Evolutionary conservation across 2,329 filamentous ascomycete species (phyloP).

Genomic region (Apiospora rasikravindrae): DNA sequence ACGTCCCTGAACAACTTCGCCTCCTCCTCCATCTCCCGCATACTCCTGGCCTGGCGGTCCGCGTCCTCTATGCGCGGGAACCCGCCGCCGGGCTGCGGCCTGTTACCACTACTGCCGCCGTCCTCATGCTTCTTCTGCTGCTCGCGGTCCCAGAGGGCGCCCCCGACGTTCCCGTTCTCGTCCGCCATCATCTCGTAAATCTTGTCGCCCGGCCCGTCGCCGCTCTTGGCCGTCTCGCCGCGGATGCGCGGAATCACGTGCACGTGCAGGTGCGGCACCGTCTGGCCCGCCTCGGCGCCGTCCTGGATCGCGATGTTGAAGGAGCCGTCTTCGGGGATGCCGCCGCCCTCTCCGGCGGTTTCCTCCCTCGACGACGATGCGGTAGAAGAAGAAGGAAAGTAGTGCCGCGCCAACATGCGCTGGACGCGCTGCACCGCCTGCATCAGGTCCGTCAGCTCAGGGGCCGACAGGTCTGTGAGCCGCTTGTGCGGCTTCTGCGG

Average conservation of each 20-base stretch:
- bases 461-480: constrained; percentile 72
- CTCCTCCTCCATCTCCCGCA: constrained; percentile 81
- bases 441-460: constrained; percentile 84
- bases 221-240: constrained; percentile 36
- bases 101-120: constrained; percentile 31
- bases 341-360: neutral
- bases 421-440: constrained; percentile 83
- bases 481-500: constrained; percentile 72
- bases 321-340: constrained; percentile 62
- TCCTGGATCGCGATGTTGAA: constrained; percentile 98
- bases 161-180: constrained; percentile 83
- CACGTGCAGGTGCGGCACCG: constrained; percentile 89
- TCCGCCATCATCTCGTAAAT: constrained; percentile 85
- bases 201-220: constrained; percentile 33
- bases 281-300: constrained; percentile 87
- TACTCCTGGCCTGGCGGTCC: constrained; percentile 67
- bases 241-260: constrained; percentile 56
- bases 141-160: constrained; percentile 64
- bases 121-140: constrained; percentile 29
- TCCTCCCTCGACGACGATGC: constrained; percentile 16
- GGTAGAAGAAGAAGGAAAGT: constrained; percentile 47
- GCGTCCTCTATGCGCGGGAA: constrained; percentile 77
- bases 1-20: constrained; percentile 68
- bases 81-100: constrained; percentile 56
- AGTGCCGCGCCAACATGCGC: constrained; percentile 69